These are phyloP conservation scores for Ramaria rubella DNA, from an alignment of 768 basidiomycete species.

Conservation along the genomic window DNA sequence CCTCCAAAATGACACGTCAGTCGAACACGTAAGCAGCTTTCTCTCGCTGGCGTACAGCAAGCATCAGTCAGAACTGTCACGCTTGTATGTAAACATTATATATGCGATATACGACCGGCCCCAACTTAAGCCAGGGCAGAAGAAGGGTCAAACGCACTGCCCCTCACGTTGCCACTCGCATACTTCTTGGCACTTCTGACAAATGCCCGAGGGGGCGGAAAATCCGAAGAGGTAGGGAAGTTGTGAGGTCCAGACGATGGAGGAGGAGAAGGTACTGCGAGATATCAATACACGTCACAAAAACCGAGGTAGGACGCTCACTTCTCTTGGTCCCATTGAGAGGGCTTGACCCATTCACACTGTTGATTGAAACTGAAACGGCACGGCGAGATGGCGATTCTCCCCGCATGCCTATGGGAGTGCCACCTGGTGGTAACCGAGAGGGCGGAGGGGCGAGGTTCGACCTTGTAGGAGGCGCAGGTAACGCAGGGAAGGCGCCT, in stretches of 20 bases:
- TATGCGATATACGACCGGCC: neutral
- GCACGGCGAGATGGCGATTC: slow-evolving; percentile 15
- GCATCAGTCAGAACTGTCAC: neutral
- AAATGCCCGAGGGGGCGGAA: slow-evolving; percentile 73
- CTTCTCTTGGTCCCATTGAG: slow-evolving; percentile 12
- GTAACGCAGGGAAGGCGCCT: slow-evolving; percentile 27
- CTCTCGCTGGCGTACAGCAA: neutral
- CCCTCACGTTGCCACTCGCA: slow-evolving; percentile 54
- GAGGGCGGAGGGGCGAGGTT: slow-evolving; percentile 21
- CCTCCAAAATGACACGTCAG: slow-evolving; percentile 8
- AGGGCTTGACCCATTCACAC: neutral
- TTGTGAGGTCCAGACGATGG: slow-evolving; percentile 61
- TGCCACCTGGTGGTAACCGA: slow-evolving; percentile 21
- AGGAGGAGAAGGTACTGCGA: slow-evolving; percentile 47
- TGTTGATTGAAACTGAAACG: slow-evolving; percentile 11
- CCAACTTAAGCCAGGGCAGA: neutral
- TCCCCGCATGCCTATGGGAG: slow-evolving; percentile 1
- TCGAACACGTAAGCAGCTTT: neutral
- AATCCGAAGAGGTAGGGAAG: slow-evolving; percentile 66
- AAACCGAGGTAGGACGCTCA: slow-evolving; percentile 14
- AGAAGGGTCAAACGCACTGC: slow-evolving; percentile 61
- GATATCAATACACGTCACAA: slow-evolving; percentile 3
- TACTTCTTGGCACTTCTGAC: slow-evolving; percentile 45
- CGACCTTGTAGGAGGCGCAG: slow-evolving; percentile 21
- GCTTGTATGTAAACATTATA: too few relatives aligned